Percentiles rank a stretch among this genome's conserved stretches.
phyloP scores from a whole-genome alignment of 2,329 filamentous ascomycete genomes.

The Scedosporium apiospermum region DNA sequence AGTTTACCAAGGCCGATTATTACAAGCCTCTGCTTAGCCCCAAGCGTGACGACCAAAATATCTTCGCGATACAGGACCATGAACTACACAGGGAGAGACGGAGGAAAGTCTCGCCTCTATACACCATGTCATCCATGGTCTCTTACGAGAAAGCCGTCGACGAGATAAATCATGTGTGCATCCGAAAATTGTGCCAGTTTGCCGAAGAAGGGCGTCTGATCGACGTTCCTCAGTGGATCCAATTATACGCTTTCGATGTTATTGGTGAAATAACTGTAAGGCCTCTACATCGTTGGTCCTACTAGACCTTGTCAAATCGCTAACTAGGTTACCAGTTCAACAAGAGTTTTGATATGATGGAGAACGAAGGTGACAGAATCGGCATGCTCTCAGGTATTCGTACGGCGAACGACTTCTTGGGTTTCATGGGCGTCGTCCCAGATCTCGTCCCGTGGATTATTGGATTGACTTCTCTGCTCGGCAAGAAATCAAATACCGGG shows the following conservation, averaged over 20 bases:
- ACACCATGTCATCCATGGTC: constrained; percentile 37
- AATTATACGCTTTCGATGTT: constrained; percentile 40
- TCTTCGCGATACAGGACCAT: constrained; percentile 24
- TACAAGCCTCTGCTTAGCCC: constrained; percentile 14
- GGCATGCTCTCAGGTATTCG: no score
- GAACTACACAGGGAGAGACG: constrained; percentile 25
- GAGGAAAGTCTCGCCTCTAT: constrained; percentile 31
- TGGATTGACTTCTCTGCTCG: no score
- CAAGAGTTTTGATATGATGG: constrained; percentile 64
- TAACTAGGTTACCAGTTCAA: constrained; percentile 36
- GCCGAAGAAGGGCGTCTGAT: constrained; percentile 20
- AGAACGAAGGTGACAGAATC: no score
- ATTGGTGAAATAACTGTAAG: constrained; percentile 37
- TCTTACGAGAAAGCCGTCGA: constrained; percentile 40
- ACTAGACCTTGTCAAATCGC: no score
- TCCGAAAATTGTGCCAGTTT: constrained; percentile 25
- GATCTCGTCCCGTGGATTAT: no score
- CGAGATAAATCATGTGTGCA: constrained; percentile 22
- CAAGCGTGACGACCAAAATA: constrained; percentile 10
- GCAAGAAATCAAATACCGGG: no score
- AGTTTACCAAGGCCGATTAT: constrained; percentile 17
- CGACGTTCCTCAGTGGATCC: constrained; percentile 32
- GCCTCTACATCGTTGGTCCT: no score
- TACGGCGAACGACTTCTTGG: no score
- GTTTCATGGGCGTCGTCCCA: no score